phyloP scores from a whole-genome alignment of 352 stramenopile species.

The Pythium brachiatum region DNA sequence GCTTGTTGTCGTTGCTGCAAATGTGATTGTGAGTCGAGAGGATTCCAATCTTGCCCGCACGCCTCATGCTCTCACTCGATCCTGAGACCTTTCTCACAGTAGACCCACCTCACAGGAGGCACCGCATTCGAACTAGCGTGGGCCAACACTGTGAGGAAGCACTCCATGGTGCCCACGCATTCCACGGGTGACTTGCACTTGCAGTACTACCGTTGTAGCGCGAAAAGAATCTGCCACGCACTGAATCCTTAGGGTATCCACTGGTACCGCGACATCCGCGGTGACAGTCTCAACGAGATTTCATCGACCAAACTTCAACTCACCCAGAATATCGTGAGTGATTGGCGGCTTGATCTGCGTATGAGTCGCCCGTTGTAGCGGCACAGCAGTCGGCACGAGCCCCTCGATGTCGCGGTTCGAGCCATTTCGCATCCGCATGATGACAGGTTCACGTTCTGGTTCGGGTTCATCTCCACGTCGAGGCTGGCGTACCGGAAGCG shows the following conservation, averaged over 20 bases:
- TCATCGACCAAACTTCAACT: slow-evolving; percentile 4
- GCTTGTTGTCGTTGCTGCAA: background rate
- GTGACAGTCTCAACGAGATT: background rate
- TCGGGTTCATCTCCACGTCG: slow-evolving; percentile 3
- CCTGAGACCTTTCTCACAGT: no score
- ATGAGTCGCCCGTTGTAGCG: background rate
- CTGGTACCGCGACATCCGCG: background rate
- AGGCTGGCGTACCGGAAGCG: background rate
- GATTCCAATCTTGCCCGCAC: background rate
- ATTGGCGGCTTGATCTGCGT: slow-evolving; percentile 4
- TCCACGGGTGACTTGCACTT: background rate
- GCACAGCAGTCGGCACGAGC: slow-evolving; percentile 3
- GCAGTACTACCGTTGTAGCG: no score
- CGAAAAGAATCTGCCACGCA: background rate
- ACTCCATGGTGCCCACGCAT: background rate
- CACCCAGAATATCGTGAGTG: slow-evolving; percentile 23
- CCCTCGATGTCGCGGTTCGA: slow-evolving; percentile 18
- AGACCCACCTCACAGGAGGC: no score
- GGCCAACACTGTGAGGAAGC: no score
- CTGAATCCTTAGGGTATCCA: background rate
- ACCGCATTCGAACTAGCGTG: no score
- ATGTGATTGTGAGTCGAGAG: background rate
- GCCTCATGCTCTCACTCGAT: no score
- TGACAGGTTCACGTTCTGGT: slow-evolving; percentile 14
- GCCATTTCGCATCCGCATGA: slow-evolving; percentile 8